phyloP scores from a whole-genome alignment of 768 basidiomycete species.

The Russula ochroleuca region DNA sequence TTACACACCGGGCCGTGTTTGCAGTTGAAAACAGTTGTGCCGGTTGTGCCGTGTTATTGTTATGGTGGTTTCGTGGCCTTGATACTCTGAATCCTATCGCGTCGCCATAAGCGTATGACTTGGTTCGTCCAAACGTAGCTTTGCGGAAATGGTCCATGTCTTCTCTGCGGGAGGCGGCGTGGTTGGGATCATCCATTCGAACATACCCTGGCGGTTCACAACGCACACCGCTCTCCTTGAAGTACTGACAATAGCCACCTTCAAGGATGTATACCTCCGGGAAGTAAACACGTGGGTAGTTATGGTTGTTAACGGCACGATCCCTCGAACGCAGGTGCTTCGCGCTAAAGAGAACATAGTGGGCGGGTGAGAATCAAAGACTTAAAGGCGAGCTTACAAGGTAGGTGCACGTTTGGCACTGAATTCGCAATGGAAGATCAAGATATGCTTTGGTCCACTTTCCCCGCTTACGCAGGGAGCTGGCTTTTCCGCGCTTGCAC shows the following conservation, averaged over 20 bases:
- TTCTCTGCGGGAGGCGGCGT: conserved; percentile 73
- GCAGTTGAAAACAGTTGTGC: conserved; percentile 60
- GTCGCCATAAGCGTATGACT: conserved; percentile 93
- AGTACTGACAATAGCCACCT: conserved; percentile 93
- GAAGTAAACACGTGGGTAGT: conserved; percentile 90
- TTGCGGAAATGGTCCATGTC: conserved; percentile 91
- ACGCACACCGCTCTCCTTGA: conserved; percentile 56
- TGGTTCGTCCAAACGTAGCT: conserved; percentile 81
- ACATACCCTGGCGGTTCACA: conserved; percentile 85
- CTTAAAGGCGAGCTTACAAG: conserved; percentile 56
- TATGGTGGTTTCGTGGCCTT: conserved; percentile 59
- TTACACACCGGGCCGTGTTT: conserved; percentile 60
- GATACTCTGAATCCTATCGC: conserved; percentile 36
- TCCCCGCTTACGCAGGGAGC: conserved; percentile 74
- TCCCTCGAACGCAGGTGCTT: conserved; percentile 91
- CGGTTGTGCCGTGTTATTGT: conserved; percentile 47
- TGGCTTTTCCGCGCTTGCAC: conserved; percentile 51
- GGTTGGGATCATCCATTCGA: conserved; percentile 90
- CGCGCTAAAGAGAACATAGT: conserved; percentile 51
- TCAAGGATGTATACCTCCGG: conserved; percentile 97
- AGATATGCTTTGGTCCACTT: conserved; percentile 64
- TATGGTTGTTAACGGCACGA: conserved; percentile 78
- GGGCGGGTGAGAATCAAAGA: neutral
- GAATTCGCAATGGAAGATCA: conserved; percentile 98
- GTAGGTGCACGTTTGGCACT: conserved; percentile 93